A percentile compares a stretch with the other conserved stretches of the same genome.
phyloP scores from a whole-genome alignment of 306 rosid species.

The Vicia villosa region DNA sequence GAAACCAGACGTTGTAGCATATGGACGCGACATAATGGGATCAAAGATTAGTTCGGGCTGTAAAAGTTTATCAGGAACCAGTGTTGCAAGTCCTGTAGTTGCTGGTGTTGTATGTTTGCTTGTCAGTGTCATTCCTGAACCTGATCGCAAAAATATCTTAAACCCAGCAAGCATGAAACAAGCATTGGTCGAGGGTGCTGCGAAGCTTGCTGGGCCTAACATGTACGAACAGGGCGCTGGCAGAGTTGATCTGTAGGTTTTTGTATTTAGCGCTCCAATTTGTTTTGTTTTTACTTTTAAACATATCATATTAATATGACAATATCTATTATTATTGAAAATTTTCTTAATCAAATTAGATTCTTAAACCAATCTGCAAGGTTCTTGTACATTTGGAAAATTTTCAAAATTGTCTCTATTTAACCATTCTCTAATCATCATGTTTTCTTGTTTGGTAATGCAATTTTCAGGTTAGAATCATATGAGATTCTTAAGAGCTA shows the following conservation, averaged over 20 bases:
- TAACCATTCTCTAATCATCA: not conserved
- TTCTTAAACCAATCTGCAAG: slow-evolving; percentile 14
- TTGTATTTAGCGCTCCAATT: slow-evolving; percentile 23
- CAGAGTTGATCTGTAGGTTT: slow-evolving; percentile 90
- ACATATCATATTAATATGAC: slow-evolving; percentile 3
- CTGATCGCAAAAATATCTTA: slow-evolving; percentile 61
- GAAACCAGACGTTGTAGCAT: slow-evolving; percentile 97
- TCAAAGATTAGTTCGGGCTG: slow-evolving; percentile 94
- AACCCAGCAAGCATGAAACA: slow-evolving; percentile 99
- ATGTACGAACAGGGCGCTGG: slow-evolving; percentile 99
- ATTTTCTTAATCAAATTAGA: not conserved
- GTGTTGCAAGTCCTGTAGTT: slow-evolving; percentile 99
- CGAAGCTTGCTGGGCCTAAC: slow-evolving; percentile 84
- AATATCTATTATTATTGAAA: not conserved
- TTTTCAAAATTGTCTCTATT: not conserved
- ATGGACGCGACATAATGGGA: slow-evolving; percentile 98
- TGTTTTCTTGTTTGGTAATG: slow-evolving; percentile 33
- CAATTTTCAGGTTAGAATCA: slow-evolving; percentile 82
- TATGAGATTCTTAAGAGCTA: slow-evolving; percentile 87
- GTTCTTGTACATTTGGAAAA: not conserved
- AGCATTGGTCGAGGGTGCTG: slow-evolving; percentile 98
- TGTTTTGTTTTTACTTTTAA: slow-evolving; percentile 19
- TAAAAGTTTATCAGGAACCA: slow-evolving; percentile 97
- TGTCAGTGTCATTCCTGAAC: slow-evolving; percentile 87
- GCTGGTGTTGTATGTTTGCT: slow-evolving; percentile 97